phyloP scores from a whole-genome alignment of 768 basidiomycete genomes.

The Leccinellum rugosiceps region DNA sequence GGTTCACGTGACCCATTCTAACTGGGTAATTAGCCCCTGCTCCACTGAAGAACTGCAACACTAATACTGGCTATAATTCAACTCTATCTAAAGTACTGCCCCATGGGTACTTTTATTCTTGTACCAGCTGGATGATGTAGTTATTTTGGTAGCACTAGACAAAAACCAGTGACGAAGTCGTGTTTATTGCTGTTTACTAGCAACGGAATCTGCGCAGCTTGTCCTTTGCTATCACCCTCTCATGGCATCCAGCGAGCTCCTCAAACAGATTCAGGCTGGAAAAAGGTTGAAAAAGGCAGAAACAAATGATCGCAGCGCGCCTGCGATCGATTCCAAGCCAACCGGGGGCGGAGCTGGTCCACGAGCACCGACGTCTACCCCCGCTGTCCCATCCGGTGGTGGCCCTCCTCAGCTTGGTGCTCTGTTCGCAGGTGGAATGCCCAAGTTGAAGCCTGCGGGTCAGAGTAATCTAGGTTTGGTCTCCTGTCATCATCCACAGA shows the following conservation, averaged over 20 bases:
- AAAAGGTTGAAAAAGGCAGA: slow-evolving; percentile 77
- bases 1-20: slow-evolving; percentile 26
- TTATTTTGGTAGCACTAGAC: neutral
- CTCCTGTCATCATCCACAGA: slow-evolving; percentile 6
- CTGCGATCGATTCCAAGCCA: slow-evolving; percentile 48
- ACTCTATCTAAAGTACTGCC: neutral
- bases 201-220: neutral
- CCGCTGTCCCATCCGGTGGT: slow-evolving; percentile 26
- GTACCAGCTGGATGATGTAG: neutral
- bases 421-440: slow-evolving; percentile 89
- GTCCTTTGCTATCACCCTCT: neutral
- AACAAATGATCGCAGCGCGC: slow-evolving; percentile 80
- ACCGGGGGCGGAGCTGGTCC: slow-evolving; percentile 39
- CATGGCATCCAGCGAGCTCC: slow-evolving; percentile 75
- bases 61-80: no score
- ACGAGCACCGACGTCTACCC: slow-evolving; percentile 20
- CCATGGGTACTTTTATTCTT: neutral
- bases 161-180: neutral
- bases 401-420: slow-evolving; percentile 80
- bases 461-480: slow-evolving; percentile 52
- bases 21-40: neutral
- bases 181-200: slow-evolving; percentile 18
- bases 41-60: neutral
- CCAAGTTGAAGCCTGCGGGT: slow-evolving; percentile 82
- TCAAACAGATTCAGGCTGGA: slow-evolving; percentile 81